phyloP scores from a whole-genome alignment of 2,329 filamentous ascomycete genomes.

The Stylonectria norvegica region DNA sequence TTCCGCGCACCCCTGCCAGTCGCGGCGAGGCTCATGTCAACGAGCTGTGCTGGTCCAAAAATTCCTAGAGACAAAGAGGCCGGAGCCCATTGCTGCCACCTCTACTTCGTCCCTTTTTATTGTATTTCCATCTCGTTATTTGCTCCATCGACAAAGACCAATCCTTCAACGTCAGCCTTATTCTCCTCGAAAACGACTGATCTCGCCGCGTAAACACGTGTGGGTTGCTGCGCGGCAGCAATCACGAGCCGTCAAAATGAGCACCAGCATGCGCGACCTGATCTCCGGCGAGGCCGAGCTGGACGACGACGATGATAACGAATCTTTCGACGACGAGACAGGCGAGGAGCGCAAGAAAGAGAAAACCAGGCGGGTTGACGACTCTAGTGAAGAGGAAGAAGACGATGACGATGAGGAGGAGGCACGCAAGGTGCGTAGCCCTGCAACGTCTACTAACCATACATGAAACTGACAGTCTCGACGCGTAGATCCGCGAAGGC shows the following conservation, averaged over 20 bases:
- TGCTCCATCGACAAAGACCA: not conserved
- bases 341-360: constrained; percentile 51
- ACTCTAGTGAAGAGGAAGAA: constrained; percentile 89
- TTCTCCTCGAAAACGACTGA: too few relatives aligned
- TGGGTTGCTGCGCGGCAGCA: constrained; percentile 27
- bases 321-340: constrained; percentile 74
- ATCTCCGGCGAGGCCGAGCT: constrained; percentile 84
- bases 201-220: constrained; percentile 7
- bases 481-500: constrained; percentile 73
- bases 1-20: constrained; percentile 18
- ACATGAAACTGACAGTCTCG: constrained; percentile 12
- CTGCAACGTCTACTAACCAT: constrained; percentile 1
- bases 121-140: constrained; percentile 3
- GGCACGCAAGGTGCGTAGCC: constrained; percentile 61
- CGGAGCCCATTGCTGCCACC: constrained; percentile 4
- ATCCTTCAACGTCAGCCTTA: not conserved
- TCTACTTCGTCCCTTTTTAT: constrained; percentile 10
- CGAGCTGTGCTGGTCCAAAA: constrained; percentile 27
- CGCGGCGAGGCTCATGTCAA: constrained; percentile 31
- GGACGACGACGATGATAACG: constrained; percentile 81
- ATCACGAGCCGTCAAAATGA: constrained; percentile 48
- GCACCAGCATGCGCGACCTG: constrained; percentile 66
- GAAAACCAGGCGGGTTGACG: constrained; percentile 55
- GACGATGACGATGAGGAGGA: constrained; percentile 90
- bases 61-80: constrained; percentile 20